Conservation (phyloP, 768 basidiomycete genomes). For the Hemileccinum impolitum region DNA sequence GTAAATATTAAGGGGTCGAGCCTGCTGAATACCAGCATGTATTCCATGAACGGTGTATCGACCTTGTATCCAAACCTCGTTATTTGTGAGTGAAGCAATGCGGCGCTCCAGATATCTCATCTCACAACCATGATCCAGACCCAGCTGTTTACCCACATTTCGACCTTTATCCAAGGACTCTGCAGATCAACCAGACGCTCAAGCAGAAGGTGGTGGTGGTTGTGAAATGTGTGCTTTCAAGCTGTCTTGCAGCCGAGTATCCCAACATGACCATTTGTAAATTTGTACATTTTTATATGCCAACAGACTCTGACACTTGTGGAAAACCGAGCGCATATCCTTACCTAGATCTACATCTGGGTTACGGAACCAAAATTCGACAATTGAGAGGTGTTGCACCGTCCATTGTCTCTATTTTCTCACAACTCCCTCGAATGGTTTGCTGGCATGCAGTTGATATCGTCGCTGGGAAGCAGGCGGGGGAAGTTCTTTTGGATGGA, state of each 20-base stretch:
- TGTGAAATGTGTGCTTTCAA: conserved; percentile 2
- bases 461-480: conserved; percentile 41
- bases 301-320: conserved; percentile 15
- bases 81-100: conserved; percentile 12
- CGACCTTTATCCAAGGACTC: conserved; percentile 35
- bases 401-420: background rate
- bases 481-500: conserved; percentile 26
- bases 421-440: conserved; percentile 47
- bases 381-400: conserved; percentile 1
- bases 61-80: conserved; percentile 13
- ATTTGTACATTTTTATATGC: conserved; percentile 1
- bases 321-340: conserved; percentile 41
- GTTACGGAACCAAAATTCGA: background rate
- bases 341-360: conserved; percentile 20
- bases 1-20: background rate
- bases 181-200: conserved; percentile 40
- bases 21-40: background rate
- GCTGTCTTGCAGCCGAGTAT: conserved; percentile 16
- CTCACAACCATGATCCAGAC: conserved; percentile 26
- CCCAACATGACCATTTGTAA: conserved; percentile 30
- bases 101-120: background rate
- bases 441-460: conserved; percentile 44
- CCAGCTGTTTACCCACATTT: conserved; percentile 41
- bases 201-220: conserved; percentile 48
- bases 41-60: background rate